phyloP scores from a whole-genome alignment of 148 eudicot species.

The Oxyria digyna region DNA sequence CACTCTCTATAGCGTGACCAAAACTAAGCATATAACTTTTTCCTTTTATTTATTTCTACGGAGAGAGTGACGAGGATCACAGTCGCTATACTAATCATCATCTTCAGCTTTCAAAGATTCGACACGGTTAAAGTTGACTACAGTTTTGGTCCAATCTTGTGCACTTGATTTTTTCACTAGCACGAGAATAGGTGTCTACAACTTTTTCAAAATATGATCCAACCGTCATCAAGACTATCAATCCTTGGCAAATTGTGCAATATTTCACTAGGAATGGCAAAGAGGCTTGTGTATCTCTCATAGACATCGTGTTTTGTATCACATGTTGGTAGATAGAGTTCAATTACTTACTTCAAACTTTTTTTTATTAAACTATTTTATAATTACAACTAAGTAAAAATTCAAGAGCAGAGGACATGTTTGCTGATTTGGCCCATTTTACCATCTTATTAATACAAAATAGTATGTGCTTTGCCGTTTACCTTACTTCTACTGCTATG shows the following conservation, averaged over 20 bases:
- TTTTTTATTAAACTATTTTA: no score
- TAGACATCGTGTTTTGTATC: conserved; percentile 57
- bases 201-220: conserved; percentile 42
- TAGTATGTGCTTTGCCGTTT: conserved; percentile 21
- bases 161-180: conserved; percentile 44
- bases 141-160: conserved; percentile 45
- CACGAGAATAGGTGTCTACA: conserved; percentile 42
- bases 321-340: conserved; percentile 36
- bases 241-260: conserved; percentile 41
- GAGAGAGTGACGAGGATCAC: conserved; percentile 36
- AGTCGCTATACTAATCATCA: conserved; percentile 34
- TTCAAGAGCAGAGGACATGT: conserved; percentile 26
- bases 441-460: conserved; percentile 24
- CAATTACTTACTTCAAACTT: no score
- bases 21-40: no score
- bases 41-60: no score
- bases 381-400: no score
- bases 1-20: no score
- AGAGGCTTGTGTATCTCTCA: conserved; percentile 64
- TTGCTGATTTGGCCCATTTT: conserved; percentile 36
- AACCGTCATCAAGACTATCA: conserved; percentile 39
- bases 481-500: conserved; percentile 30
- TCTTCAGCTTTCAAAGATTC: conserved; percentile 50
- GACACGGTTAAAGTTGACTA: conserved; percentile 67
- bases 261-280: conserved; percentile 51